Conservation (phyloP, 164 flowering plant species). For the Buxus sempervirens region DNA sequence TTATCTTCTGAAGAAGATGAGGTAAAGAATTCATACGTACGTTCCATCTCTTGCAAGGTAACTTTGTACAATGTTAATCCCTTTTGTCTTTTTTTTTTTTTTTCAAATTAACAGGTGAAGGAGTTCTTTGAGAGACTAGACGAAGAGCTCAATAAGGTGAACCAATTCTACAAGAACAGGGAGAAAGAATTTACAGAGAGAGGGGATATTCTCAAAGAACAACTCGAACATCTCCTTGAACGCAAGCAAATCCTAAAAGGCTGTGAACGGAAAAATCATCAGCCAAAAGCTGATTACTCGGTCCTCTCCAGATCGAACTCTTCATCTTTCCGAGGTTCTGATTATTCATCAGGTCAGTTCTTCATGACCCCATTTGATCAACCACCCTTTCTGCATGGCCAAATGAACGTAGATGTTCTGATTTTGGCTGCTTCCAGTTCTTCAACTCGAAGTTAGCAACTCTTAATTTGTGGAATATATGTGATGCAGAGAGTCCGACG, state of each 20-base stretch:
- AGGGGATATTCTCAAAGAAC: constrained; percentile 71
- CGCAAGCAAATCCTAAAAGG: constrained; percentile 55
- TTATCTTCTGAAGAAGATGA: constrained; percentile 75
- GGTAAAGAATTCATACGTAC: constrained; percentile 30
- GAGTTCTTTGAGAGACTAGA: constrained; percentile 65
- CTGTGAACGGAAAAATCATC: constrained; percentile 38
- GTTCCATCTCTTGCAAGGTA: too few relatives aligned
- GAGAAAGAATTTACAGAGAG: constrained; percentile 73
- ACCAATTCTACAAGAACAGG: constrained; percentile 53
- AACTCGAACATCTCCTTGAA: constrained; percentile 63
- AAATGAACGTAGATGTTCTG: too few relatives aligned
- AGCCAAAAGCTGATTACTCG: constrained; percentile 16
- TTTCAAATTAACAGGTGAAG: constrained; percentile 50
- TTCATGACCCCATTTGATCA: too few relatives aligned
- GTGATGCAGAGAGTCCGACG: constrained; percentile 33
- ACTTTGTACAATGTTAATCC: too few relatives aligned
- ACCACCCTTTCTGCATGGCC: too few relatives aligned
- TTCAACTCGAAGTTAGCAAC: background rate
- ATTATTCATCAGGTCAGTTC: constrained; percentile 45
- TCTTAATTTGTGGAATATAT: background rate
- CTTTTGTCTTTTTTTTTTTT: too few relatives aligned
- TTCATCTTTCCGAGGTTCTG: constrained; percentile 41
- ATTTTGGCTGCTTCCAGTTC: too few relatives aligned
- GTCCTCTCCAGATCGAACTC: constrained; percentile 37
- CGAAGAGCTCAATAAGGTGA: constrained; percentile 77